Evolutionary conservation across 768 basidiomycete genomes (phyloP).

Genomic region (Kwoniella botswanensis): DNA sequence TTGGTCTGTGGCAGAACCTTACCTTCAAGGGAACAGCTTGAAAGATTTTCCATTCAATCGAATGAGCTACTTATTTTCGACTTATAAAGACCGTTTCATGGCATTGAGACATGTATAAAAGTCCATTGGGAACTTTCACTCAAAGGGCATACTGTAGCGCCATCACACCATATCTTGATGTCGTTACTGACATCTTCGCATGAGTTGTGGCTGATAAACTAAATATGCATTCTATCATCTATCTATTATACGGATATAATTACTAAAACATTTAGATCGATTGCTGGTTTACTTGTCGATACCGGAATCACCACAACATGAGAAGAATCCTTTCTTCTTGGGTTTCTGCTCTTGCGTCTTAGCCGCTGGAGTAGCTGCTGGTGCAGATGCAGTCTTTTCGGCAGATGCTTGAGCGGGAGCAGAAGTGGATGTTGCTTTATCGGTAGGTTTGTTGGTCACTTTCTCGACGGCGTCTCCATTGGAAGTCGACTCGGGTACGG

Average conservation of each 20-base stretch:
- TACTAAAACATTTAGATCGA: background rate
- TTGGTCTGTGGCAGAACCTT: background rate
- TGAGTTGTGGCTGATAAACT: background rate
- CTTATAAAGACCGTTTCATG: no score
- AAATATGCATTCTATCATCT: background rate
- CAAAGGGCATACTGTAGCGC: no score
- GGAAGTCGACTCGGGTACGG: conserved; percentile 4
- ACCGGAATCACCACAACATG: conserved; percentile 37
- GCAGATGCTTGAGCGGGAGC: conserved; percentile 12
- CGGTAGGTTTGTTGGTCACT: background rate
- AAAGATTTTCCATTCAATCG: background rate
- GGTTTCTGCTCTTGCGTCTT: conserved; percentile 26
- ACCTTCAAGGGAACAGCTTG: conserved; percentile 9
- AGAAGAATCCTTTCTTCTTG: conserved; percentile 35
- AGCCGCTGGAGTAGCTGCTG: conserved; percentile 19
- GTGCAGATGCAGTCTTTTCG: conserved; percentile 8
- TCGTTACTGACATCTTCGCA: background rate
- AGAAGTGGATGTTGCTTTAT: conserved; percentile 8
- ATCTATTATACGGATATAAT: background rate
- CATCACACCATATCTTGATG: no score
- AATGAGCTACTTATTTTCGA: background rate
- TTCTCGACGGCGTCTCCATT: conserved; percentile 6
- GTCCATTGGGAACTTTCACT: no score
- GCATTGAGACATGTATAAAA: no score
- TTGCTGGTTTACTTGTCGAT: conserved; percentile 23